Conservation (phyloP, 202 grass and related monocot species). For the Saccharum hybrid region DNA sequence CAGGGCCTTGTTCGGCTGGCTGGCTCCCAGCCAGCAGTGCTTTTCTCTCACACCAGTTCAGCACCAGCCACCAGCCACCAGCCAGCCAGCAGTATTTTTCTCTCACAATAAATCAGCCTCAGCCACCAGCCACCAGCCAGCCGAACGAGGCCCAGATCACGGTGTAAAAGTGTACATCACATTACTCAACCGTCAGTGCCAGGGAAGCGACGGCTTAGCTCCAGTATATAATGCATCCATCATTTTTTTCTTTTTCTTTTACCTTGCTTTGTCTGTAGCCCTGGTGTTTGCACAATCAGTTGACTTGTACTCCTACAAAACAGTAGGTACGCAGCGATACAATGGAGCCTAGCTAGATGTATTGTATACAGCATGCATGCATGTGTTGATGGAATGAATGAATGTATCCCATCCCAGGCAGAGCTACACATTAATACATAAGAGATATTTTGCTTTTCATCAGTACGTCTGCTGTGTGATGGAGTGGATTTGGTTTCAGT, state of each 20-base stretch:
- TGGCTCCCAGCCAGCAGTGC: too few species aligned
- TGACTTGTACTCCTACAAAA: neutral
- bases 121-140: too few species aligned
- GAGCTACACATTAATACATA: neutral
- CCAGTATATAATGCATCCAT: neutral
- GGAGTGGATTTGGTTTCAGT: neutral
- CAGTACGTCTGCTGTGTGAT: neutral
- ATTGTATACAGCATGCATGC: neutral
- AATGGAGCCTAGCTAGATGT: neutral
- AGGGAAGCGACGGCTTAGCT: neutral
- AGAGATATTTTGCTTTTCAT: neutral
- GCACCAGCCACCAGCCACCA: too few species aligned
- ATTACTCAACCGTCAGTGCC: neutral
- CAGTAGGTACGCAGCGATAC: neutral
- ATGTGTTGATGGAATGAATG: neutral
- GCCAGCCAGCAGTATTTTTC: too few species aligned
- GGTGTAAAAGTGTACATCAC: neutral
- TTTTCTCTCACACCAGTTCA: too few species aligned
- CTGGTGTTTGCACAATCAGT: neutral
- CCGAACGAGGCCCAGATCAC: too few species aligned
- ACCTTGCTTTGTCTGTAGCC: neutral
- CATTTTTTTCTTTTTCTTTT: neutral
- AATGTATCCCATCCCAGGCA: neutral
- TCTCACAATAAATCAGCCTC: too few species aligned
- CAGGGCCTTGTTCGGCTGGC: too few species aligned